phyloP scores from a whole-genome alignment of 2,329 filamentous ascomycete species.

The Hypoxylon sp. region DNA sequence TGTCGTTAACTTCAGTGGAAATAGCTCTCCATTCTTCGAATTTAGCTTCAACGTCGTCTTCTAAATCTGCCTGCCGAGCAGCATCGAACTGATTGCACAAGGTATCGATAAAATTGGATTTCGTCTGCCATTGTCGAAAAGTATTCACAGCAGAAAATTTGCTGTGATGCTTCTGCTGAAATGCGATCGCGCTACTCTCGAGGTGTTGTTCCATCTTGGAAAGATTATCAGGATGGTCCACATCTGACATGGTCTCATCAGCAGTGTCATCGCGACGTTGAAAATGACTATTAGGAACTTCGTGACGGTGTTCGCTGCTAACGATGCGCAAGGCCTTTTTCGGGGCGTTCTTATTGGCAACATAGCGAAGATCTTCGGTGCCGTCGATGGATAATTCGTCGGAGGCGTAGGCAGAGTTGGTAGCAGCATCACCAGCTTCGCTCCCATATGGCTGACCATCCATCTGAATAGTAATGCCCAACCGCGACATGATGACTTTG shows the following conservation, averaged over 20 bases:
- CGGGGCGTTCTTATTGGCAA: conserved; percentile 6
- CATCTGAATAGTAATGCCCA: conserved; percentile 77
- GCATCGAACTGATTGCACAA: conserved; percentile 38
- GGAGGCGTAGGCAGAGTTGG: conserved; percentile 40
- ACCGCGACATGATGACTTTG: conserved; percentile 69
- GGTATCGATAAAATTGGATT: conserved; percentile 35
- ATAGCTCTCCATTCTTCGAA: conserved; percentile 42
- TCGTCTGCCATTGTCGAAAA: conserved; percentile 44
- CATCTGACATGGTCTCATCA: no score
- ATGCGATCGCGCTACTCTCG: conserved; percentile 40
- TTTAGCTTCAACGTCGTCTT: conserved; percentile 36
- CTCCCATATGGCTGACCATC: conserved; percentile 41
- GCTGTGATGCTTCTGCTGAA: conserved; percentile 39
- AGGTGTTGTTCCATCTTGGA: conserved; percentile 37
- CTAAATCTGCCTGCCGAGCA: conserved; percentile 39
- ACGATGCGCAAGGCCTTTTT: not conserved
- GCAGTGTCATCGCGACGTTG: conserved; percentile 24
- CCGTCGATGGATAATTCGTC: conserved; percentile 36
- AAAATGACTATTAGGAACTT: conserved; percentile 7
- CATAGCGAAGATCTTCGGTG: conserved; percentile 18
- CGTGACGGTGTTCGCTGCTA: not conserved
- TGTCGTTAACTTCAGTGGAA: conserved; percentile 35
- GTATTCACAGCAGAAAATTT: conserved; percentile 39
- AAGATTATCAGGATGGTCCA: no score
- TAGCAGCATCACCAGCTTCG: conserved; percentile 45